Evolutionary conservation across 805 yeast genomes (phyloP), one percentile per base, ranked within the genome.

Genomic region (Kluyveromyces aestuarii): DNA sequence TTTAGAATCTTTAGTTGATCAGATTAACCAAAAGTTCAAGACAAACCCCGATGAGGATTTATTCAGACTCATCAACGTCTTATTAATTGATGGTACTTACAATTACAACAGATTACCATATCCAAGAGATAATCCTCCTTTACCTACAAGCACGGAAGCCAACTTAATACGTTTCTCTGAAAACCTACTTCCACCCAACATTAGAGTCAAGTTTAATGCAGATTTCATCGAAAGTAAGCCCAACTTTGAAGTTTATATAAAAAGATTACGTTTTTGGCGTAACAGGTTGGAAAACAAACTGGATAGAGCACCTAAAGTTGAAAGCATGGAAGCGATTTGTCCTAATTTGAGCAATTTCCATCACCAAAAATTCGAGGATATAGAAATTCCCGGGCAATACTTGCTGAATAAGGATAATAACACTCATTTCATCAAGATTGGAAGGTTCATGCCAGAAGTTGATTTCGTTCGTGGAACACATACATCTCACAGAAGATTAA

Each of bases 341-440:
- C 96, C 98, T 14, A 98, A 91, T 58, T 73, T 93, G 65, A 84
- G 95, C 63, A 96, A 90, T 63, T 93, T 95, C 79, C 99, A 93
- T 68, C 96, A 93, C 64, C 98, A 93, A 65, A 91, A 89, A 68
- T 93, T 93, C 62, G 99, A 93, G 64, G 99, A 93, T 45, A 87
- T 93, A 50, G 99, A 93, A 64, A 82, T 93, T 50, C 99, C 99
- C 0, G 99, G 99, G 1, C 99, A 93, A 63, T 93, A 93, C 61
- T 71, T 90, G 61, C 72, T 88, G 70, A 86, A 87, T 64, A 85
- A 83, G 63, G 98, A 91, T 59, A 88, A 77, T 65, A 91, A 87
- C 62, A 67, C 79, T n/a, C 96, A 91, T 64, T 95, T 93, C 64
- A 77, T 88, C 45, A 93, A 93, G 73, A 87, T 93, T 59, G 97